A percentile compares a stretch with the other conserved stretches of the same genome.
Conservation (phyloP, 2,329 filamentous ascomycete genomes). For the Fusarium sp. region DNA sequence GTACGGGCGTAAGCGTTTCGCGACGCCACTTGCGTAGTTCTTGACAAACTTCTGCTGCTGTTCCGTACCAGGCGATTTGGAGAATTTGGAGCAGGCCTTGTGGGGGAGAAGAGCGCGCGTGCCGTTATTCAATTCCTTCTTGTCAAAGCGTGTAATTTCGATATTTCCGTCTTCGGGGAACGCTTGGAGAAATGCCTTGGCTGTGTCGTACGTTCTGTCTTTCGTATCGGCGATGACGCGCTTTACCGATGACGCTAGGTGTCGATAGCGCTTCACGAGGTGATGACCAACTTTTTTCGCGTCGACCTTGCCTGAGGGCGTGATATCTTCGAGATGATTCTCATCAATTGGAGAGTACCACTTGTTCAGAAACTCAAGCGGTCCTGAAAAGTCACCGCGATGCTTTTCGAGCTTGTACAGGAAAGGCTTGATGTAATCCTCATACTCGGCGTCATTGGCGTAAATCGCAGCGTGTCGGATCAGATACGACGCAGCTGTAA, state of each 20-base stretch:
- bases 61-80: conserved; percentile 29
- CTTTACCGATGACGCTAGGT: conserved; percentile 34
- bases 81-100: conserved; percentile 36
- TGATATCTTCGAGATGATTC: conserved; percentile 34
- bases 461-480: conserved; percentile 39
- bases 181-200: conserved; percentile 20
- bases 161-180: conserved; percentile 26
- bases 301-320: conserved; percentile 33
- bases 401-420: conserved; percentile 35
- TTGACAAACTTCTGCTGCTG: conserved; percentile 30
- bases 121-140: conserved; percentile 30
- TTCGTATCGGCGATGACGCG: conserved; percentile 36
- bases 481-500: conserved; percentile 35
- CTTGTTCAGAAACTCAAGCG: conserved; percentile 26
- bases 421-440: conserved; percentile 38
- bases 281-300: conserved; percentile 29
- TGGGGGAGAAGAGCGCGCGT: conserved; percentile 38
- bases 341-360: conserved; percentile 38
- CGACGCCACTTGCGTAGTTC: conserved; percentile 26
- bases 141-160: conserved; percentile 31
- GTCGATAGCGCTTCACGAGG: conserved; percentile 29
- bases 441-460: conserved; percentile 38
- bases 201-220: conserved; percentile 36
- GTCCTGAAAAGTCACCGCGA: conserved; percentile 32
- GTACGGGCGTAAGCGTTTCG: conserved; percentile 23